Evolutionary conservation across 257 asterid genomes (phyloP).

Genomic region (Echites panduratus): DNA sequence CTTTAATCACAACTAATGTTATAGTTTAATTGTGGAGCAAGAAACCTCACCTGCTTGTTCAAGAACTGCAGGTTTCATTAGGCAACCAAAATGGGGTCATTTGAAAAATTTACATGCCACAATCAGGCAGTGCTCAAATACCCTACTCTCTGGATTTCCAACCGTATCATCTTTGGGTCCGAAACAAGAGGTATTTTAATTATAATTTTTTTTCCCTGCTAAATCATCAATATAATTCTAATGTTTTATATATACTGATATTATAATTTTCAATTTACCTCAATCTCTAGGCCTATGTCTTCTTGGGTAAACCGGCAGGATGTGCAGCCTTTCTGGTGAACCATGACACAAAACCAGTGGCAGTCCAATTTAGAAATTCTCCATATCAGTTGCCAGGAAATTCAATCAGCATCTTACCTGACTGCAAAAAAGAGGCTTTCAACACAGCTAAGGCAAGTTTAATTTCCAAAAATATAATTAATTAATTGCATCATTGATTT

Average conservation of each 20-base stretch:
- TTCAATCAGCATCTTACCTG: constrained; percentile 88
- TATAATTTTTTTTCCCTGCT: background rate
- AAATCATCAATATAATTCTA: background rate
- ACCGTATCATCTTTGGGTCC: constrained; percentile 38
- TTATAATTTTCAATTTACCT: background rate
- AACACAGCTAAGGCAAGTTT: constrained; percentile 74
- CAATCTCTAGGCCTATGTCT: constrained; percentile 50
- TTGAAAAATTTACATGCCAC: constrained; percentile 64
- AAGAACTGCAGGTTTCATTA: constrained; percentile 48
- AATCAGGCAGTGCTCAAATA: constrained; percentile 44
- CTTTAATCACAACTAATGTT: background rate
- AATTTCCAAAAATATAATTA: background rate
- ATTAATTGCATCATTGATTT: no score
- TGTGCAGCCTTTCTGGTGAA: constrained; percentile 89
- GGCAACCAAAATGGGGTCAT: constrained; percentile 86
- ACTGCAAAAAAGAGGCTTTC: constrained; percentile 60
- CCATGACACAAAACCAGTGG: constrained; percentile 25
- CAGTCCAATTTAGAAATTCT: constrained; percentile 42
- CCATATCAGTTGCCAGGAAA: constrained; percentile 45
- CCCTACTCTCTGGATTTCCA: constrained; percentile 48
- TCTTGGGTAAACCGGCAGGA: constrained; percentile 36
- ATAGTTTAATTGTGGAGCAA: no score
- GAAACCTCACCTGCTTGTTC: background rate
- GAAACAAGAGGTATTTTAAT: constrained; percentile 51
- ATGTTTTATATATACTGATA: background rate